Evolutionary conservation across 371 early-diverging fungal species (phyloP), one percentile per base, ranked within the genome.

Genomic region (Homolaphlyctis polyrhiza): DNA sequence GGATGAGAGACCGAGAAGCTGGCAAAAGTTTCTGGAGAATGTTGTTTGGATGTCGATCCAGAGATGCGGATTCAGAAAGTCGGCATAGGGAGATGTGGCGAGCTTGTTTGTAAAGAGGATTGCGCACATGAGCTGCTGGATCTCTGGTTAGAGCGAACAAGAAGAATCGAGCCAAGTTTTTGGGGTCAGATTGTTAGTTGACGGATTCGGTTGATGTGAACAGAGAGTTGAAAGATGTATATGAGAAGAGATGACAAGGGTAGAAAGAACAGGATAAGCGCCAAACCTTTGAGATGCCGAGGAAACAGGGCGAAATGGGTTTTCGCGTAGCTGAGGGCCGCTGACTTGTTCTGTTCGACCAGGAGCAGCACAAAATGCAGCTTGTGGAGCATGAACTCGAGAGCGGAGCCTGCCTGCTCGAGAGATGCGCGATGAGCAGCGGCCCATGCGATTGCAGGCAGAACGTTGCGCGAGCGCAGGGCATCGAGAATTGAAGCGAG

Each of bases 11-110:
- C 91, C 90, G 21, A 90, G 79, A 33, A 92, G 73, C 11, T 86
- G 77, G 69, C 96, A 97, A 71, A 95, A 97, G 65, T 92, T 93
- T 18, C 88, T 79, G 29, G 90, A 89, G 59, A 96, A 95, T 64
- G 73, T 73, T 32, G 79, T 76, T 54, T 88, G 87, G 6, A 93
- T 83, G 67, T 90, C 87, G 1, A 71, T 64, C 89, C 86, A 83
- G 23, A 78, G 63, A 67, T 65, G 76, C 0, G 79, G 76, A 35
- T 79, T 74, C 13, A 80, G 67, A 6, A 92, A 72, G 59, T 89
- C 87, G 4, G 84, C 78, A 61, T 94, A 93, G 0, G 87, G 89
- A 4, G 89, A 87, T 5, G 62, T 67, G 5, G 61, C 35, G 47
- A 85, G 71, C 43, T 74, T 82, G 52, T 69, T 67, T 58, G 72